Conservation (phyloP, 2,329 filamentous ascomycete genomes). For the Talaromyces sp. region DNA sequence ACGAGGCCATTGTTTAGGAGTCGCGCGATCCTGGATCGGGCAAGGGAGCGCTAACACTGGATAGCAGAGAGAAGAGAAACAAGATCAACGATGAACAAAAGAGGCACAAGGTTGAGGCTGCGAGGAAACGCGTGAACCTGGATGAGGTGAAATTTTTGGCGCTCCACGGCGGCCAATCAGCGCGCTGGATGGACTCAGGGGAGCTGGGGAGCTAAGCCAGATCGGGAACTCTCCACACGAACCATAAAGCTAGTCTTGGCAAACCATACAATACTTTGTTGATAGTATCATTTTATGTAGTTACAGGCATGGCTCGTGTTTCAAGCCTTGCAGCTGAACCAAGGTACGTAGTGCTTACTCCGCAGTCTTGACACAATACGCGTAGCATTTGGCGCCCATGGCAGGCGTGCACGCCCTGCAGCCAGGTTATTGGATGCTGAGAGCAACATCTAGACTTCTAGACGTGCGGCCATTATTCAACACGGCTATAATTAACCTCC, state of each 20-base stretch:
- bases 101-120: neutral
- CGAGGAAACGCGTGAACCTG: neutral
- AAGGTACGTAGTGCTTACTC: neutral
- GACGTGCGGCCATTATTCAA: neutral
- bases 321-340: neutral
- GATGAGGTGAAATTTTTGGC: neutral
- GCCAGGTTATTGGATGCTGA: neutral
- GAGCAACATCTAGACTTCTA: neutral
- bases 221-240: neutral
- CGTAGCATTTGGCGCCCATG: neutral
- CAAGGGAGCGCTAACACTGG: neutral
- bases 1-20: slow-evolving; percentile 1
- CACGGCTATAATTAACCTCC: neutral
- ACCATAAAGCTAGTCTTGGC: neutral
- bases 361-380: neutral
- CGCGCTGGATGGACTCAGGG: neutral
- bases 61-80: neutral
- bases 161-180: neutral
- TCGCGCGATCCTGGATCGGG: neutral
- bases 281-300: neutral
- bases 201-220: neutral
- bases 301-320: neutral
- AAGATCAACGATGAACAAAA: neutral
- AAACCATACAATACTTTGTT: too few relatives aligned
- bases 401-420: neutral